These are phyloP conservation scores for Polyplosphaeria fusca DNA, from an alignment of 495 filamentous ascomycete genomes.

Conservation along the genomic window DNA sequence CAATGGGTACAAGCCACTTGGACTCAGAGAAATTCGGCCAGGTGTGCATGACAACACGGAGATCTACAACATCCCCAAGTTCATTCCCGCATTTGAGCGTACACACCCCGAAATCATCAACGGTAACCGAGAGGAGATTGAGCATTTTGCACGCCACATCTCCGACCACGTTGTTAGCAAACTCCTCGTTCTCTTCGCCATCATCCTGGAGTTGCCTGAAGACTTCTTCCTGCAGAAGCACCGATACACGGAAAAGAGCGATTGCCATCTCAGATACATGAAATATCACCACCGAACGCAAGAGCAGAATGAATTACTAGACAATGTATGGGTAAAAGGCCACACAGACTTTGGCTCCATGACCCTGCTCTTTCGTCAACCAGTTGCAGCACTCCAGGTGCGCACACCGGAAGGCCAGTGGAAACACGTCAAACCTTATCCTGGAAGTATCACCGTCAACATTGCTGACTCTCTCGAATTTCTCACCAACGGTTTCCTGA, in stretches of 20 bases:
- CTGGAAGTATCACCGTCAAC: constrained; percentile 36
- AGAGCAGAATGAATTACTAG: constrained; percentile 45
- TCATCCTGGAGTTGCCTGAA: constrained; percentile 52
- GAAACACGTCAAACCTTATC: constrained; percentile 34
- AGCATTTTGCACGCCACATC: constrained; percentile 47
- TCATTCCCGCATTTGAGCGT: constrained; percentile 47
- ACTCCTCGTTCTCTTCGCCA: constrained; percentile 49
- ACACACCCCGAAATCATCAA: constrained; percentile 48
- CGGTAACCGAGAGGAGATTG: constrained; percentile 46
- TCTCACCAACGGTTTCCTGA: constrained; percentile 36
- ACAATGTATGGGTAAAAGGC: constrained; percentile 42
- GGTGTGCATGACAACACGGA: constrained; percentile 51
- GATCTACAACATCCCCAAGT: constrained; percentile 56
- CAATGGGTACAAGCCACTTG: constrained; percentile 43
- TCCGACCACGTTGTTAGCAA: constrained; percentile 49
- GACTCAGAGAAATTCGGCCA: constrained; percentile 36
- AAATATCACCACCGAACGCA: constrained; percentile 48
- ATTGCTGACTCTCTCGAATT: constrained; percentile 36
- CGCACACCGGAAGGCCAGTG: constrained; percentile 34
- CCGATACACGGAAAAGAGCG: constrained; percentile 47
- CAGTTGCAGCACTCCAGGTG: constrained; percentile 55
- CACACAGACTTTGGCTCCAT: constrained; percentile 55
- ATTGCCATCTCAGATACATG: constrained; percentile 56
- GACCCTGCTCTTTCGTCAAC: constrained; percentile 57
- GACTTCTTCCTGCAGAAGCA: constrained; percentile 49